These are phyloP conservation scores for Fusarium cicatricum DNA, from an alignment of 2,329 filamentous ascomycete genomes.

Conservation along the genomic window DNA sequence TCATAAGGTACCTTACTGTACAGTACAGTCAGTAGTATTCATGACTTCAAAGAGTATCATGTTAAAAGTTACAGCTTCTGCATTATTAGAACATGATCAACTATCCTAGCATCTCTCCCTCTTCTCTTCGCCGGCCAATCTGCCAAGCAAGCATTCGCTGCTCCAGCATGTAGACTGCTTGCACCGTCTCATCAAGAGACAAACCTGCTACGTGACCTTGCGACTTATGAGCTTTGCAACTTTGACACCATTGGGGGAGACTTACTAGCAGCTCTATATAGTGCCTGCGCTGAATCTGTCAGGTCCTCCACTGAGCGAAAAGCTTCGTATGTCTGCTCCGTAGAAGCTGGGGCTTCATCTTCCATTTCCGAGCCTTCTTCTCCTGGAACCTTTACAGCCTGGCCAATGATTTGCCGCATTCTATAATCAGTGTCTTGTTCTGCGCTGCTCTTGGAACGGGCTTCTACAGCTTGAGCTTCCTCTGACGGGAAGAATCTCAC, in stretches of 20 bases:
- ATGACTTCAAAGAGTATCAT: not conserved
- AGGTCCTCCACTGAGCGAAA: conserved; percentile 46
- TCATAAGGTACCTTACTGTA: no score
- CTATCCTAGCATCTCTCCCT: not conserved
- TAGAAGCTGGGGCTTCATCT: not conserved
- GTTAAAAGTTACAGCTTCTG: no score
- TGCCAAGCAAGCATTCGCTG: conserved; percentile 48
- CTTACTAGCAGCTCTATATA: conserved; percentile 49
- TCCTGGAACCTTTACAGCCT: conserved; percentile 17
- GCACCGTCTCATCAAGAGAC: conserved; percentile 45
- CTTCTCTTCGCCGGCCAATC: conserved; percentile 10
- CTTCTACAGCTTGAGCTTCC: conserved; percentile 25
- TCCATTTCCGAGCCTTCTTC: conserved; percentile 17
- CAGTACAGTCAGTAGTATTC: no score
- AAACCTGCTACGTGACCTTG: conserved; percentile 46
- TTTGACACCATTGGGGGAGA: not conserved
- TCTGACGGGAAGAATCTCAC: conserved; percentile 49
- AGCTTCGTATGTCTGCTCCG: conserved; percentile 40
- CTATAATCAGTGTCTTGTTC: conserved; percentile 40
- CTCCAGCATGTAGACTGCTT: conserved; percentile 52
- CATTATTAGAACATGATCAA: not conserved
- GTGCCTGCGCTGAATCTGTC: conserved; percentile 39
- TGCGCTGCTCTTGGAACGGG: conserved; percentile 29
- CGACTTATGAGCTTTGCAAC: conserved; percentile 15
- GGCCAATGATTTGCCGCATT: conserved; percentile 32